phyloP scores from a whole-genome alignment of 2,329 filamentous ascomycete species.

The Berkeleyomyces rouxiae region DNA sequence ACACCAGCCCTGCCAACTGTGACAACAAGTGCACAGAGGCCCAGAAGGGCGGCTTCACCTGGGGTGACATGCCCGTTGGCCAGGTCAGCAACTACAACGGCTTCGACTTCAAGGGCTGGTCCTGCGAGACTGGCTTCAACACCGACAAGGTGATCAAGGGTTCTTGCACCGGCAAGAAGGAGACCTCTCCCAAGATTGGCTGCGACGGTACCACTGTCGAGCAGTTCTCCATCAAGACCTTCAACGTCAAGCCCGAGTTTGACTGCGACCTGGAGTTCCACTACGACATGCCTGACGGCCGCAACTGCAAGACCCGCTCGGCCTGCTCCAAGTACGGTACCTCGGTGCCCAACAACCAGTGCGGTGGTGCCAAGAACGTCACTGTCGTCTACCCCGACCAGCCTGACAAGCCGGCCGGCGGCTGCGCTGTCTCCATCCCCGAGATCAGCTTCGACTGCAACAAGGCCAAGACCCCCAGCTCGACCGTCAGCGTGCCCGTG shows the following conservation, averaged over 20 bases:
- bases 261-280: constrained; percentile 70
- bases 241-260: constrained; percentile 58
- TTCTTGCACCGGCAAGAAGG: constrained; percentile 29
- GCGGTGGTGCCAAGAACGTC: constrained; percentile 76
- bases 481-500: neutral
- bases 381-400: constrained; percentile 50
- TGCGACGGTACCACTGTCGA: constrained; percentile 28
- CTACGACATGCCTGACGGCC: constrained; percentile 73
- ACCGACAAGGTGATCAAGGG: constrained; percentile 45
- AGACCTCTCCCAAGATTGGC: constrained; percentile 41
- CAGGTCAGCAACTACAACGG: constrained; percentile 49
- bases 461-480: constrained; percentile 16
- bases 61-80: constrained; percentile 44
- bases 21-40: constrained; percentile 61
- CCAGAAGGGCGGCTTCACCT: constrained; percentile 58
- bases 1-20: constrained; percentile 52
- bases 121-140: constrained; percentile 37
- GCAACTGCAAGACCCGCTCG: constrained; percentile 61
- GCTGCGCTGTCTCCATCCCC: constrained; percentile 58
- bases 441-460: constrained; percentile 59
- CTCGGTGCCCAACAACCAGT: constrained; percentile 68
- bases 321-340: constrained; percentile 51
- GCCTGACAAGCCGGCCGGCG: constrained; percentile 35
- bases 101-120: constrained; percentile 59
- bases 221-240: constrained; percentile 58